Evolutionary conservation across 2,329 filamentous ascomycete species (phyloP), one percentile per base, ranked within the genome.

Genomic region (Diaporthe sp.): DNA sequence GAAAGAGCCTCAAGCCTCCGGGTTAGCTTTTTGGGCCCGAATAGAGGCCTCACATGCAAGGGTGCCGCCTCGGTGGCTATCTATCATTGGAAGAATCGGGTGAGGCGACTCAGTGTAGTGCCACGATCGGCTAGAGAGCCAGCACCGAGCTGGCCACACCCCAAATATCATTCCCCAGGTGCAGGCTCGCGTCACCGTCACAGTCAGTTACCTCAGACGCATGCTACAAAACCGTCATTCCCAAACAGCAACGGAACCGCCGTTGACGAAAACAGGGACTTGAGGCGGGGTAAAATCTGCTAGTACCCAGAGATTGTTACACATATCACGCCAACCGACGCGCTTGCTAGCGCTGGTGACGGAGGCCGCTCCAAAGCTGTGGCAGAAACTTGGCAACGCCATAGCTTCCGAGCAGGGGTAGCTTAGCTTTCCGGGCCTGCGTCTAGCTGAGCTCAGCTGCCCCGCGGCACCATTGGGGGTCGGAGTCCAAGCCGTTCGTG

Each of bases 231-330:
- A 2, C 30, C 55, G 35, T 71, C 61, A 69, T 50, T 42, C 57
- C 47, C 38, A 72, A 66, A 70, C 13, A 54, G 17, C 76, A 68
- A 67, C n/a, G 22, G 45, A 38, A 28, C 45, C 71, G 47, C 58
- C 70, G 40, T 72, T 66, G 45, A 55, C 58, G 70, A 58, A 73
- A 61, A 54, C 72, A 69, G 64, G 72, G 33, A 42, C 64, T 40
- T 17, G 45, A 22, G 57, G 72, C 54, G 72, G 72, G 72, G 72
- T 73, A 73, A 73, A 30, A 40, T 15, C 55, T 60, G 61, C 64
- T 28, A 52, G 45, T 10, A 67, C 33, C 45, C 64, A 38, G 57
- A 33, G 22, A 60, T 47, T 22, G 57, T 72, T 64, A 72, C 70
- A 64, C 70, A 33, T 15, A 10, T 15, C n/a, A 38, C 52, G 40